Percentiles rank a stretch among this genome's conserved stretches.
Evolutionary conservation across 2,329 filamentous ascomycete genomes (phyloP).

Genomic region (Penicillium sp.): DNA sequence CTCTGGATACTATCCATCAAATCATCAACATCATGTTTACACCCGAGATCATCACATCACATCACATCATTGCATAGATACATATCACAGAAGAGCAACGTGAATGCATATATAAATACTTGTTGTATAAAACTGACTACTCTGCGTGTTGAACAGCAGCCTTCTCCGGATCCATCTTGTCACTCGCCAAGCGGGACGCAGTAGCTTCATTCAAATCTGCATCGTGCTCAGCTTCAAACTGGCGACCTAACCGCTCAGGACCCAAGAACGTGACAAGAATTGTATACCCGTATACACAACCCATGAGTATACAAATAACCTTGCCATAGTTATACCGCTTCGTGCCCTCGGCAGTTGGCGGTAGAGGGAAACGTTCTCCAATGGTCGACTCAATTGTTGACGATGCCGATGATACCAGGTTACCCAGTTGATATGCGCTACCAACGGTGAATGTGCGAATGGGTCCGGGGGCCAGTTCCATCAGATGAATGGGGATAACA

Average conservation of each 20-base stretch:
- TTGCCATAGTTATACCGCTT: conserved; percentile 70
- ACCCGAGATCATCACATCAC: neutral
- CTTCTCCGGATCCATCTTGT: conserved; percentile 31
- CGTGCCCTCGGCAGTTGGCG: conserved; percentile 47
- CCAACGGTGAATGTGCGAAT: conserved; percentile 63
- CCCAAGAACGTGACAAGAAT: conserved; percentile 50
- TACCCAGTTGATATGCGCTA: conserved; percentile 61
- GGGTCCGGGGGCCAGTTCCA: conserved; percentile 59
- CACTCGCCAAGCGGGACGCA: conserved; percentile 25
- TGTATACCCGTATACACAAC: conserved; percentile 65
- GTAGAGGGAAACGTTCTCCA: conserved; percentile 69
- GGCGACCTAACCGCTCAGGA: conserved; percentile 45
- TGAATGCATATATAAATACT: neutral
- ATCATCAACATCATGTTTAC: neutral
- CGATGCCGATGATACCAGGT: conserved; percentile 58
- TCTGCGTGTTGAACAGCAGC: conserved; percentile 12
- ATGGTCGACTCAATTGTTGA: conserved; percentile 74
- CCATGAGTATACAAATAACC: conserved; percentile 91
- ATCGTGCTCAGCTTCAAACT: conserved; percentile 47
- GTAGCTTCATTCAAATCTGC: conserved; percentile 43
- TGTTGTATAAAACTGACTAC: neutral
- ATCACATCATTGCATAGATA: neutral
- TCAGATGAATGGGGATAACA: conserved; percentile 66
- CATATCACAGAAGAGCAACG: neutral
- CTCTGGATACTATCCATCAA: neutral